These are phyloP conservation scores for Volvox carteri DNA, from an alignment of 163 green algal species.

Conservation along the genomic window DNA sequence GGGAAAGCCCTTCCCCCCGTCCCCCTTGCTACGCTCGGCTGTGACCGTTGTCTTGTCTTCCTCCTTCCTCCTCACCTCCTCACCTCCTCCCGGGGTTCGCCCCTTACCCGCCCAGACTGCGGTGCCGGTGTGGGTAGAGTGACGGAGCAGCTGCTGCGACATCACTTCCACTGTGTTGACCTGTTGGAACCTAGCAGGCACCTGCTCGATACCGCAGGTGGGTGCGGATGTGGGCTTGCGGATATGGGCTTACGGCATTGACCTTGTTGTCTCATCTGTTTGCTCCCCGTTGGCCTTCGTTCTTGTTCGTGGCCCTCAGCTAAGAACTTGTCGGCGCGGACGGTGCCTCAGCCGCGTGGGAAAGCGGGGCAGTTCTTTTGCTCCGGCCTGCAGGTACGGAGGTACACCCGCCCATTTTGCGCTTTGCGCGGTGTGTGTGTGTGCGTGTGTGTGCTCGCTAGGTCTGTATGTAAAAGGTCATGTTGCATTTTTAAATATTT, in stretches of 20 bases:
- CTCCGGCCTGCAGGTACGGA: constrained; percentile 72
- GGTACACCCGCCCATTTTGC: too few species aligned
- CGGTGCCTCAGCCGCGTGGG: constrained; percentile 41
- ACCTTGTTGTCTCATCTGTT: too few species aligned
- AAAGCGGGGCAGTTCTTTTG: constrained; percentile 74
- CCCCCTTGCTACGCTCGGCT: too few species aligned
- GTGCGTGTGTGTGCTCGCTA: too few species aligned
- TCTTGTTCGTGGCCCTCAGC: too few species aligned
- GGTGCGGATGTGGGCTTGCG: constrained; percentile 17
- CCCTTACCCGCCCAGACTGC: constrained; percentile 89
- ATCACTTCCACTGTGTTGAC: constrained; percentile 88
- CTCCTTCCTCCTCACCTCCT: background rate
- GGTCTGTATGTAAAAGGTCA: too few species aligned
- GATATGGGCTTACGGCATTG: background rate
- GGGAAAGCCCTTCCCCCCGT: too few species aligned
- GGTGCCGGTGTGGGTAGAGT: constrained; percentile 92
- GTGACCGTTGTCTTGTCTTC: background rate
- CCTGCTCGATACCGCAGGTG: constrained; percentile 77
- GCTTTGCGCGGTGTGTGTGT: too few species aligned
- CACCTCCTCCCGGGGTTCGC: background rate
- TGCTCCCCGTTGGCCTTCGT: too few species aligned
- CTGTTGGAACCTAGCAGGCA: constrained; percentile 90
- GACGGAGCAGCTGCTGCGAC: constrained; percentile 86
- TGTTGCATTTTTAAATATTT: too few species aligned
- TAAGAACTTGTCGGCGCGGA: constrained; percentile 61